Base-by-base conservation (phyloP, 2,329 filamentous ascomycete species). In the Colletotrichum godetiae region DNA sequence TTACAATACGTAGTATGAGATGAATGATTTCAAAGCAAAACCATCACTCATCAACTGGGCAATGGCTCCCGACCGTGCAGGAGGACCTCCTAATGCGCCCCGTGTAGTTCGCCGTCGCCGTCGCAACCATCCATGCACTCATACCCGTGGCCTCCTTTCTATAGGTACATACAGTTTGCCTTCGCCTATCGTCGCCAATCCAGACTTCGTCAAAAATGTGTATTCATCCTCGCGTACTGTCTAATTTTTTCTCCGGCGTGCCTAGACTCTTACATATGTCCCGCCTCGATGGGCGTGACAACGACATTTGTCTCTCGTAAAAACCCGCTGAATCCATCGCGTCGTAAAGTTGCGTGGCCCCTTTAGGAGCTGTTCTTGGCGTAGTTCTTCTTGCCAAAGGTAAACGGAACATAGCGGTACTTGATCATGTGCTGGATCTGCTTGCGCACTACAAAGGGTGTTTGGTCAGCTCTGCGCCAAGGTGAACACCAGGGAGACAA, bases 381-480 rank as follows among this genome's bases (percentile, higher is more conserved):
- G 83, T 97, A 97, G 81, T 90, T 92, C 76, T 94, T 89, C 90
- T 98, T 98, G 84, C 95, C 95, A 77, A 97, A 91, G 53, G 94
- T 92, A 86, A 98, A 98, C 53, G 95, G 95, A 35, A 98, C 95
- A 82, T 98, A 99, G 86, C 96, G 94, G 88, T 98, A 99, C 88
- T 98, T 99, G 90, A 99, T 96, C 97, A 99, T 99, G 87, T 98
- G 97, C 87, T 99, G 97, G 79, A 99, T 99, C 87, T 99, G 97
- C 88, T 97, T 94, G 85, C 97, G 92, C 97, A 99, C 95, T 97
- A 78, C 35, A 27, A n/a, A 56, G 13, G 42, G 27, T 31, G 13
- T 13, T 7, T 8, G 37, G 61, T 62, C 56, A 60, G 58, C 65
- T 29, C 24, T 59, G 49, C 42, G 61, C 35, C 57, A 68, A 52